Evolutionary conservation across 2,329 filamentous ascomycete species (phyloP), one percentile per base, ranked within the genome.

Genomic region (Leptographium radiaticola): DNA sequence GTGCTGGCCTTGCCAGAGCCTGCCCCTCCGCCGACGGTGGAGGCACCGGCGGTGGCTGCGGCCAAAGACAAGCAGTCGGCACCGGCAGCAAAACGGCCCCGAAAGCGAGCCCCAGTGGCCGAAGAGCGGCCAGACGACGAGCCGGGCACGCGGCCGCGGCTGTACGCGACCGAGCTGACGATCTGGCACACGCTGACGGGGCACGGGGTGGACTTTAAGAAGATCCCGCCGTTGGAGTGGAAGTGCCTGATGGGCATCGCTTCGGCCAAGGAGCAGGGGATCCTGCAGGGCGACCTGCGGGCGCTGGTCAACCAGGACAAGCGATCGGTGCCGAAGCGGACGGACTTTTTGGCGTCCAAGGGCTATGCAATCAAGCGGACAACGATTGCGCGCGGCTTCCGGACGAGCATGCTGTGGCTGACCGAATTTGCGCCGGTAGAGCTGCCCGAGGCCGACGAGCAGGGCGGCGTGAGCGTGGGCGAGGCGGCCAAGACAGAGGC

Each of bases 341-440:
- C 80, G 0, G 78, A 82, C 58, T 71, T 73, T 4, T 69, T 84
- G 1, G 72, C 76, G 6, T 71, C 72, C 57, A 82, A 83, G 61
- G 79, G 80, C 16, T 83, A 83, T 58, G 77, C 81, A 49, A 74
- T 74, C 51, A 84, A 84, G 64, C 72, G 79, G 43, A 77, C 78
- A 5, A 75, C 78, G 1, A 72, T 82, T 20, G 73, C 80, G 12
- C 71, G 75, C 51, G 77, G 77, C 40, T 77, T 74, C 54, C 81
- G 80, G 61, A 82, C 80, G 2, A 83, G 79, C 67, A 80, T 80
- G 62, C 67, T 83, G 52, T 83, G 79, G 75, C 71, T 83, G 48
- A 72, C 74, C 47, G 67, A 70, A 33, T 81, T 80, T 61, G 74
- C 78, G 0, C 78, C 72, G 34, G 67, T 68, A 12, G 66, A 64